A percentile compares a stretch with the other conserved stretches of the same genome.
These are phyloP conservation scores for Maudiozyma humilis DNA, from an alignment of 1,139 yeast species.

Conservation along the genomic window DNA sequence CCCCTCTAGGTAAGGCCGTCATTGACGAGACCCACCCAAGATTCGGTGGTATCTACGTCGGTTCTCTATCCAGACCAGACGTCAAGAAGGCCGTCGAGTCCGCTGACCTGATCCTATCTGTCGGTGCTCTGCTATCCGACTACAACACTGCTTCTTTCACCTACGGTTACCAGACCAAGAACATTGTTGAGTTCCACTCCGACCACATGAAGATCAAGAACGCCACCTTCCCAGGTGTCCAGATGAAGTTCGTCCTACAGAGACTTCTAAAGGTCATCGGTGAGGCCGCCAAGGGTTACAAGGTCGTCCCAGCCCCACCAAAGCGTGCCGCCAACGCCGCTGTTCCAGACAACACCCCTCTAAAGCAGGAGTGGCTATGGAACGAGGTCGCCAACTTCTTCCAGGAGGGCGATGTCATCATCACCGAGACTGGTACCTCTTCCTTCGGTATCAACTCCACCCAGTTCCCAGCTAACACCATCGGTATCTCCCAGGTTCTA, in stretches of 20 bases:
- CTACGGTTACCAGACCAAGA: conserved; percentile 67
- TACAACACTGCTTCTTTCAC: conserved; percentile 87
- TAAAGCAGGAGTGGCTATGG: conserved; percentile 80
- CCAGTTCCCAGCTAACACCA: conserved; percentile 61
- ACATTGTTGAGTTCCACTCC: conserved; percentile 79
- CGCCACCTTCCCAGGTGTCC: conserved; percentile 69
- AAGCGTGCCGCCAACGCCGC: conserved; percentile 40
- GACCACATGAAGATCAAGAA: conserved; percentile 68
- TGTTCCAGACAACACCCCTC: conserved; percentile 31
- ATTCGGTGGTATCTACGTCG: conserved; percentile 82
- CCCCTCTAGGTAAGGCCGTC: conserved; percentile 85
- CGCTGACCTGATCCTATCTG: conserved; percentile 68
- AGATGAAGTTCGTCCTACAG: conserved; percentile 61
- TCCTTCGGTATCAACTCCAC: conserved; percentile 79
- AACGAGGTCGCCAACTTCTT: conserved; percentile 64
- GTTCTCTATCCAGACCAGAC: conserved; percentile 68
- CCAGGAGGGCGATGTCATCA: conserved; percentile 67
- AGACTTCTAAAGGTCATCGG: conserved; percentile 37
- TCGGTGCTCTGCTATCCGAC: conserved; percentile 77
- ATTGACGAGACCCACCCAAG: conserved; percentile 66
- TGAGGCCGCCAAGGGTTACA: conserved; percentile 35
- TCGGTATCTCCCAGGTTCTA: conserved; percentile 78
- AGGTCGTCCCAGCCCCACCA: conserved; percentile 42
- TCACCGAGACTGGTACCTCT: conserved; percentile 85
- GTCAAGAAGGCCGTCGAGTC: conserved; percentile 68